Evolutionary conservation across 441 rosid species (phyloP), one percentile per base, ranked within the genome.

Genomic region (Sinapis alba): DNA sequence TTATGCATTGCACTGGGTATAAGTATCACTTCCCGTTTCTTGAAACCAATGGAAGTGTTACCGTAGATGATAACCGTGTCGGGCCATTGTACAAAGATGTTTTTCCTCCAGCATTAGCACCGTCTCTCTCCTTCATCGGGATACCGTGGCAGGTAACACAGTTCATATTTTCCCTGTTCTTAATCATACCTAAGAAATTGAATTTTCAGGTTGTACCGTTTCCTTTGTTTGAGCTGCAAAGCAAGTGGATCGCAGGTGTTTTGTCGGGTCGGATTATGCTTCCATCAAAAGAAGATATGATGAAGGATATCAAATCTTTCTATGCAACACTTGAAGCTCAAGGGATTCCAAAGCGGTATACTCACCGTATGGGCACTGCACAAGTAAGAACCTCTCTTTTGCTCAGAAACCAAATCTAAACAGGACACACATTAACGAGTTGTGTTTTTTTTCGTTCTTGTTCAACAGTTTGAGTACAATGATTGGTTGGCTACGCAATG

Each of bases 1-100:
- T 95, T 69, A 66, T 95, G 68, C 98, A 92, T 68, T 91, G 95
- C 85, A 90, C 97, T 0, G 93, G 93, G 90, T 93, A 88, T 87
- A 89, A 87, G 71, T 89, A 86, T 77, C 82, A 85, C 80, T 88
- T 88, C 74, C 94, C 94, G 32, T 94, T 94, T 79, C 92, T 94
- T 3, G 91, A 88, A 68, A 92, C 88, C 38, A 79, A 79, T 15
- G 96, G 92, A 62, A 69, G 60, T 72, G 88, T 91, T 73, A 82
- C 83, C 0, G 85, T 91, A 67, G 97, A 91, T 41, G 97, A 89
- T 65, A 90, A 90, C 76, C 83, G 93, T 21, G 90, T 92, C 0
- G 94, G 87, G 1, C 97, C 97, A 21, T 69, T 90, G n/a, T 89
- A 94, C 84, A 88, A 90, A 81, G 88, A 94, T 13, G 78, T 90